These are phyloP conservation scores for Elasticomyces elasticus DNA, from an alignment of 495 filamentous ascomycete genomes.

Conservation along the genomic window DNA sequence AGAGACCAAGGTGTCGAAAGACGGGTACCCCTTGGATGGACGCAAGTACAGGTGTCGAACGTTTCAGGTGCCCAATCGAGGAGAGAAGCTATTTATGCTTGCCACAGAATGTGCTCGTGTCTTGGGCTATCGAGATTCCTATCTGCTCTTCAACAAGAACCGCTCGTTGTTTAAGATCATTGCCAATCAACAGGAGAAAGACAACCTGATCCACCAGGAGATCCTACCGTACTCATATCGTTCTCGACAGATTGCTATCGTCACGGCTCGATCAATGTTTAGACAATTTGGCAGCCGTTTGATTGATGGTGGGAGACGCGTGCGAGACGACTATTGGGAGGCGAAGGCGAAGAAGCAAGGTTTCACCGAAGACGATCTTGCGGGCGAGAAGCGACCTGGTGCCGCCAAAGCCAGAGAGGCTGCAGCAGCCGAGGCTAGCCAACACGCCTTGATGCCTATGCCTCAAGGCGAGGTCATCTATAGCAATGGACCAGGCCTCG, in stretches of 20 bases:
- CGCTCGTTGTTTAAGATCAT: slow-evolving; percentile 96
- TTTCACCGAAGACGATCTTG: slow-evolving; percentile 93
- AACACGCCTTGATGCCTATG: slow-evolving; percentile 43
- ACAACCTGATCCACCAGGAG: slow-evolving; percentile 88
- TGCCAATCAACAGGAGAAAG: slow-evolving; percentile 89
- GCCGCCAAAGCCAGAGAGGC: slow-evolving; percentile 80
- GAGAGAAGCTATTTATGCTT: slow-evolving; percentile 94
- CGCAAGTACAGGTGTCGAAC: slow-evolving; percentile 90
- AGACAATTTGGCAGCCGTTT: slow-evolving; percentile 96
- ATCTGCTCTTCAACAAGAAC: slow-evolving; percentile 98
- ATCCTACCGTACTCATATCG: slow-evolving; percentile 96
- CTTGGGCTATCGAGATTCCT: slow-evolving; percentile 91
- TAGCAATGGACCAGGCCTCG: slow-evolving; percentile 50
- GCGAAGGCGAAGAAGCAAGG: slow-evolving; percentile 93
- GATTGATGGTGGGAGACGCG: slow-evolving; percentile 77
- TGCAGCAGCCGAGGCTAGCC: slow-evolving; percentile 47
- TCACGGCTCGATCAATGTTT: slow-evolving; percentile 98
- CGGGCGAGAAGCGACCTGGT: slow-evolving; percentile 92
- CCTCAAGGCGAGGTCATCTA: slow-evolving; percentile 72
- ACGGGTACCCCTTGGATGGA: slow-evolving; percentile 68
- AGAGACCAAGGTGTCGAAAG: slow-evolving; percentile 81
- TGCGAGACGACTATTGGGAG: slow-evolving; percentile 98
- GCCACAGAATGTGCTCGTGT: slow-evolving; percentile 96
- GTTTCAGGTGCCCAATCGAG: slow-evolving; percentile 81
- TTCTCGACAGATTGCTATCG: slow-evolving; percentile 95